Evolutionary conservation across 495 filamentous ascomycete genomes (phyloP), one percentile per base, ranked within the genome.

Genomic region (Echria macrotheca): DNA sequence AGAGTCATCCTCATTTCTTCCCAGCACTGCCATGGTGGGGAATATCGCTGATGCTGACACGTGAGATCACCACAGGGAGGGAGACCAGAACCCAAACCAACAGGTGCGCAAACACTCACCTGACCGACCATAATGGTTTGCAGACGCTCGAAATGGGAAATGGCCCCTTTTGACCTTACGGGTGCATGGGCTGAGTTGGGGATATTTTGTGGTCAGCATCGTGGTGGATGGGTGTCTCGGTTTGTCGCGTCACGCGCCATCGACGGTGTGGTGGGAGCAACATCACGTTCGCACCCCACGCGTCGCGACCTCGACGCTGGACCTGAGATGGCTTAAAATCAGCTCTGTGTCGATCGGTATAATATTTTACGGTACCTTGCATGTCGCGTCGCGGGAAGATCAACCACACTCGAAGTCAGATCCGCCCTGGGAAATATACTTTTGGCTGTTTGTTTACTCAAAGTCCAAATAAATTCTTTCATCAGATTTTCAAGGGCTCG

Each of bases 211-310:
- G 40, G 19, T 25, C 8, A n/a, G 23, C 11, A 19, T 12, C 15
- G 14, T 22, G 33, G 35, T 40, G 42, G 35, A 36, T 40, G 46
- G 17, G 42, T 47, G 43, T 46, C 35, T 46, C 26, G 24, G 32
- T 25, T 14, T 4, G 10, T 9, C 4, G 38, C 52, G 49, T 43
- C 42, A 42, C 42, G 47, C 45, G 26, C n/a, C 12, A 18, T 26
- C 22, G 10, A 31, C 29, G 28, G 24, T 44, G 39, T 26, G 11
- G 23, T 12, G 12, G 12, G 17, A 26, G 17, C 15, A 15, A 17
- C 50, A 47, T 41, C 23, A 52, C 29, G 19, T 22, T 38, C 32
- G 23, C 41, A 44, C 35, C 49, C 49, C 29, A 25, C 49, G 42
- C 31, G 41, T 23, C 10, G n/a, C 22, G 18, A 22, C 24, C 6